These are phyloP conservation scores for Saksenaea oblongispora DNA, from an alignment of 371 early-diverging fungal genomes.

Conservation along the genomic window DNA sequence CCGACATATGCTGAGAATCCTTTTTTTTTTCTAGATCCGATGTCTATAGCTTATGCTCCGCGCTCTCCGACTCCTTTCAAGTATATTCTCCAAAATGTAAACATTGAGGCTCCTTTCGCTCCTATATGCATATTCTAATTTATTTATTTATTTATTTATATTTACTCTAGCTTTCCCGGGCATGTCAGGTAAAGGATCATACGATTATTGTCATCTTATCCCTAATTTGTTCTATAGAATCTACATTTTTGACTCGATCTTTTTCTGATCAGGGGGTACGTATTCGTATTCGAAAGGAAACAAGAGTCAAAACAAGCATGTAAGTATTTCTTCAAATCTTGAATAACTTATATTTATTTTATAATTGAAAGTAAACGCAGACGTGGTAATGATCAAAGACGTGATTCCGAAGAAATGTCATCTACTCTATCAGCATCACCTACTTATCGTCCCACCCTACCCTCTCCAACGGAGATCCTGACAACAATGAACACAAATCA, in stretches of 20 bases:
- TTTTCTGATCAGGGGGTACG: slow-evolving; percentile 35
- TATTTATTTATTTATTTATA: background rate
- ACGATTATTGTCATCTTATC: background rate
- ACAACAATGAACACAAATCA: slow-evolving; percentile 6
- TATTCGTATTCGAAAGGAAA: slow-evolving; percentile 30
- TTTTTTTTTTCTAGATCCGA: slow-evolving; percentile 20
- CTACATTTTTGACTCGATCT: slow-evolving; percentile 27
- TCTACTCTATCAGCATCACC: background rate
- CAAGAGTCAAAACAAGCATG: slow-evolving; percentile 20
- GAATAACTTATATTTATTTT: background rate
- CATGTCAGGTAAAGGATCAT: slow-evolving; percentile 67
- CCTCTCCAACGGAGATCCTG: background rate
- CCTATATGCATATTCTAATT: background rate
- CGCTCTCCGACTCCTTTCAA: slow-evolving; percentile 62
- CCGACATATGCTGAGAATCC: too few species aligned
- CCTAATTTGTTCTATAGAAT: slow-evolving; percentile 14
- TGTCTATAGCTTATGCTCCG: slow-evolving; percentile 26
- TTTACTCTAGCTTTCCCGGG: slow-evolving; percentile 68
- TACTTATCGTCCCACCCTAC: background rate
- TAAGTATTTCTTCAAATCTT: slow-evolving; percentile 7
- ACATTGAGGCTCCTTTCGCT: background rate
- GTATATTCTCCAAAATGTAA: slow-evolving; percentile 84
- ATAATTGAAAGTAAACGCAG: background rate
- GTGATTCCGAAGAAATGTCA: background rate
- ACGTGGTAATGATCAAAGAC: background rate